These are phyloP conservation scores for Millerozyma miso DNA, from an alignment of 805 yeast species.

Conservation along the genomic window DNA sequence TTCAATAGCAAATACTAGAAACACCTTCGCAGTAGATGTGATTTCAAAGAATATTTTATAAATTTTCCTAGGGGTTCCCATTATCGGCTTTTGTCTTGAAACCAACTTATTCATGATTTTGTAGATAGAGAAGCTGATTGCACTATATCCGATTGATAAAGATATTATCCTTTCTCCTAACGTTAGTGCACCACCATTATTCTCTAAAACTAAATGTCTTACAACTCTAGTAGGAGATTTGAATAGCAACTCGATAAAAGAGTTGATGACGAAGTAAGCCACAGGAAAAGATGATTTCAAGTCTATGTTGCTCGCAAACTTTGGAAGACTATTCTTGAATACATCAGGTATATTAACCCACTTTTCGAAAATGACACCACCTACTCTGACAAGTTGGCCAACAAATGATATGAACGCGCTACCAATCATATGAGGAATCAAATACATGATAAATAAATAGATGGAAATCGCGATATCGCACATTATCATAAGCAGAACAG, in stretches of 20 bases:
- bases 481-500: constrained; percentile 28
- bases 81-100: constrained; percentile 39
- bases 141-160: constrained; percentile 30
- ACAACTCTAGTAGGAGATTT: constrained; percentile 16
- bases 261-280: constrained; percentile 9
- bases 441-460: constrained; percentile 40
- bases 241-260: constrained; percentile 11
- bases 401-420: constrained; percentile 11
- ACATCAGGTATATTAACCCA: neutral
- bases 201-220: constrained; percentile 14
- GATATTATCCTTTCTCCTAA: constrained; percentile 35
- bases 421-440: constrained; percentile 48
- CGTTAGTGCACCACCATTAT: constrained; percentile 22
- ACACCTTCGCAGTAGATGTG: constrained; percentile 66
- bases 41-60: constrained; percentile 53
- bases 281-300: constrained; percentile 7
- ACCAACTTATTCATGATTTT: constrained; percentile 26
- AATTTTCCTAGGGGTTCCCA: constrained; percentile 47
- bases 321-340: neutral
- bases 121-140: constrained; percentile 20
- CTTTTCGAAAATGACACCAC: constrained; percentile 1
- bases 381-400: constrained; percentile 10
- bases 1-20: constrained; percentile 71
- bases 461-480: constrained; percentile 29
- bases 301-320: neutral